Evolutionary conservation across 2,329 filamentous ascomycete species (phyloP).

Genomic region (Aspergillus versicolor): DNA sequence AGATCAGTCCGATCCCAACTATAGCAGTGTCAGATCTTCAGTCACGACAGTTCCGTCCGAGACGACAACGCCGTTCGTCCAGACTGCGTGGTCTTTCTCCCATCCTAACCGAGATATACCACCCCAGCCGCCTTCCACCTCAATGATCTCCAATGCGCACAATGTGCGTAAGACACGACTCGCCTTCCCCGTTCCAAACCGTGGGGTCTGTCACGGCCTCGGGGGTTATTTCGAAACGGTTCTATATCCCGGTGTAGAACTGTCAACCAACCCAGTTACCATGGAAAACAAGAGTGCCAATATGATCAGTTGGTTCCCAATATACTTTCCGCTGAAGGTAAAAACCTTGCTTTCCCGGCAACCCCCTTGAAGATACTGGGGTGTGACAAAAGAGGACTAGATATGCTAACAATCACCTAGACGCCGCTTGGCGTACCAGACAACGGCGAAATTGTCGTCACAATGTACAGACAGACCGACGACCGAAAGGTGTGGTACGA

Average conservation of each 20-base stretch:
- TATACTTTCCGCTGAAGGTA: slow-evolving; percentile 95
- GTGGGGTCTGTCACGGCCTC: slow-evolving; percentile 85
- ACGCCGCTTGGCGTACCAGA: slow-evolving; percentile 82
- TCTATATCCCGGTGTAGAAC: slow-evolving; percentile 80
- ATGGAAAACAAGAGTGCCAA: slow-evolving; percentile 92
- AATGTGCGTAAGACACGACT: slow-evolving; percentile 79
- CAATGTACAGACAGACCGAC: slow-evolving; percentile 95
- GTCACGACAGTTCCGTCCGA: slow-evolving; percentile 31
- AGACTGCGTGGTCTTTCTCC: slow-evolving; percentile 47
- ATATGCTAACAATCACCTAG: slow-evolving; percentile 46
- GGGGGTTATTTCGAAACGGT: slow-evolving; percentile 96
- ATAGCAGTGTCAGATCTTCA: slow-evolving; percentile 25
- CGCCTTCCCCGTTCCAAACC: slow-evolving; percentile 72
- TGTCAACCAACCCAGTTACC: slow-evolving; percentile 87
- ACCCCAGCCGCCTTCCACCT: slow-evolving; percentile 28
- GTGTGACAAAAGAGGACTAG: background rate
- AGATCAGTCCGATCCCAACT: slow-evolving; percentile 45
- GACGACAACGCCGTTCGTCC: slow-evolving; percentile 38
- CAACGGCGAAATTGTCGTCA: slow-evolving; percentile 80
- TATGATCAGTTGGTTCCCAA: slow-evolving; percentile 99
- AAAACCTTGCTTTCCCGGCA: slow-evolving; percentile 24
- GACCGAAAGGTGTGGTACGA: slow-evolving; percentile 98
- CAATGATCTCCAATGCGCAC: slow-evolving; percentile 77
- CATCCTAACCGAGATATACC: slow-evolving; percentile 43
- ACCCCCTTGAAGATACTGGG: background rate